Conservation (phyloP, 345 rosid species). For the Alliaria petiolata region DNA sequence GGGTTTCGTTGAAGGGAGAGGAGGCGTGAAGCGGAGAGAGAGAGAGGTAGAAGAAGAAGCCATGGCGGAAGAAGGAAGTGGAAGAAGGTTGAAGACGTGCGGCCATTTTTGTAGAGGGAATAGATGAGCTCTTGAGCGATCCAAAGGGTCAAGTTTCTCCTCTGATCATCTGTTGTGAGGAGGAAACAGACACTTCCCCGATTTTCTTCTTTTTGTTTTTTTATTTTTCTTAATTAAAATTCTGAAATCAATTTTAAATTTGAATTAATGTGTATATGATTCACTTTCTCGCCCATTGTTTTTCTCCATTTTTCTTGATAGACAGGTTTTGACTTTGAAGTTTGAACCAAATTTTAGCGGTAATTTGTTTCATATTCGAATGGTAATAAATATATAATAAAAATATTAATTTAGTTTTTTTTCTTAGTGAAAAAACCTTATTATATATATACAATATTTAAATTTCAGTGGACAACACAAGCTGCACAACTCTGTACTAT, state of each 20-base stretch:
- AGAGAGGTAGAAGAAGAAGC: slow-evolving; percentile 41
- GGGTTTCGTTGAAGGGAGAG: slow-evolving; percentile 33
- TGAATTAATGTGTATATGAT: neutral
- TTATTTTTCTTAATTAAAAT: neutral
- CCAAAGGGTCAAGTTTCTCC: slow-evolving; percentile 50
- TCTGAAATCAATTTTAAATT: neutral
- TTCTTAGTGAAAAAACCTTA: too few relatives aligned
- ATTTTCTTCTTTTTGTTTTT: slow-evolving; percentile 8
- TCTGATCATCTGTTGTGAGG: slow-evolving; percentile 18
- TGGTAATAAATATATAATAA: neutral
- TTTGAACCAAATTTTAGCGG: neutral
- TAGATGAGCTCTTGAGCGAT: slow-evolving; percentile 47
- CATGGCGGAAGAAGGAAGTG: slow-evolving; percentile 1
- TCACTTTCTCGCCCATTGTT: neutral
- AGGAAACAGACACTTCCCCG: slow-evolving; percentile 27
- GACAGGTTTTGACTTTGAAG: neutral
- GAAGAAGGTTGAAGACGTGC: slow-evolving; percentile 21
- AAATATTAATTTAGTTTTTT: slow-evolving; percentile 21
- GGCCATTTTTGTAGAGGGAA: slow-evolving; percentile 46
- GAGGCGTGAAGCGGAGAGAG: slow-evolving; percentile 46
- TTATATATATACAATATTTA: too few relatives aligned
- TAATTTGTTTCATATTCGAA: neutral
- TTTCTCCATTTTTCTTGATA: neutral
- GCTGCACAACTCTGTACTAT: too few relatives aligned
- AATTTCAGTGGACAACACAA: neutral